Evolutionary conservation across 2,329 filamentous ascomycete genomes (phyloP), one percentile per base, ranked within the genome.

Genomic region (Sporothrix luriei): DNA sequence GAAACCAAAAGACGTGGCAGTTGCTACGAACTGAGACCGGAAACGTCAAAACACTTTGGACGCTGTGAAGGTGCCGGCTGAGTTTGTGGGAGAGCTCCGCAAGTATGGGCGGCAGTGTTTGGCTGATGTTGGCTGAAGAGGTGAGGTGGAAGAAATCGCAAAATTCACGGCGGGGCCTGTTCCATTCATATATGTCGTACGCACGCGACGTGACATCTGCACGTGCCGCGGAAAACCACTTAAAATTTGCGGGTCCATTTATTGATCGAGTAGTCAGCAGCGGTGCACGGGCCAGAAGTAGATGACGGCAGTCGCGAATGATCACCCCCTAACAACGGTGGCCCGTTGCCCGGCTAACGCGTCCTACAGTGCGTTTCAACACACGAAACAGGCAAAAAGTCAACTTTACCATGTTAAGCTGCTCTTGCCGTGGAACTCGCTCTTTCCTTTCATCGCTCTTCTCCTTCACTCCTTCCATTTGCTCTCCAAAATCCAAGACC

Each of bases 311-410:
- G 54, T 61, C 65, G 43, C 52, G 51, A 57, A 64, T 66, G 66
- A 70, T 67, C 68, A 68, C 66, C 55, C 67, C 71, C 66, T 65
- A 62, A 69, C 55, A 68, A 64, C 57, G 33, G 52, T 26, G 48
- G 49, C 10, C 55, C 62, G 72, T 73, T 73, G 72, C 72, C 71
- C 40, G 64, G 72, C 57, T 68, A 73, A 73, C 71, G 67, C 40
- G 29, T 54, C 29, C 55, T 29, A 14, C 40, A 13, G 46, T 24
- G 54, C 13, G 62, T 68, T 59, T 59, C 57, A 65, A 49, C 59
- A 68, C 48, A 69, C 72, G 55, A 72, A 73, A 71, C 61, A 57
- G 72, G 72, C 67, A 72, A 70, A 66, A 71, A 49, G 71, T 72
- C 71, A 73, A 73, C 68, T 29, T 9, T 40, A 29, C 10, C 19